Evolutionary conservation across 495 filamentous ascomycete species (phyloP).

Genomic region (Lepidopterella palustris): DNA sequence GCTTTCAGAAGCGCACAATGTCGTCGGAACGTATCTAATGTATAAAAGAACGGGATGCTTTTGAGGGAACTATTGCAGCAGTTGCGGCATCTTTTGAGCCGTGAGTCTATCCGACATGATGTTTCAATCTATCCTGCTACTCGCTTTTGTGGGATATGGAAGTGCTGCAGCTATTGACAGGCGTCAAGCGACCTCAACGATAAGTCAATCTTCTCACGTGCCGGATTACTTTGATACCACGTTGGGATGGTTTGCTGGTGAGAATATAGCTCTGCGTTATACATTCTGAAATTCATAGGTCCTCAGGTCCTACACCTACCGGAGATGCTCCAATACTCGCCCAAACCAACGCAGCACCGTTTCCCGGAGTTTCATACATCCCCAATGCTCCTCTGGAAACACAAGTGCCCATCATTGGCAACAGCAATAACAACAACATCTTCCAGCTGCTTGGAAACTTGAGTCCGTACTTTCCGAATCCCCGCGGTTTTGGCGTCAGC

Average conservation of each 20-base stretch:
- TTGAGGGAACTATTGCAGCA: background rate
- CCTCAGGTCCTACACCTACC: constrained; percentile 51
- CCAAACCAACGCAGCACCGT: constrained; percentile 48
- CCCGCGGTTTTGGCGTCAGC: constrained; percentile 41
- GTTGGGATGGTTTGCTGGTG: constrained; percentile 36
- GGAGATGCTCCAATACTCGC: constrained; percentile 51
- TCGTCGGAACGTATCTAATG: background rate
- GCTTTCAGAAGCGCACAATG: background rate
- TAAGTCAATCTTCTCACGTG: constrained; percentile 19
- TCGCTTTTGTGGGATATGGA: background rate
- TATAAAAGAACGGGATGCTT: background rate
- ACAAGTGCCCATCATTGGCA: constrained; percentile 47
- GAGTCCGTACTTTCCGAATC: constrained; percentile 39
- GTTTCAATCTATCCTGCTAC: background rate
- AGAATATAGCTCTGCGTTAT: background rate
- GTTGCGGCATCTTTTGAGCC: background rate
- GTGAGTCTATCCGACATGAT: background rate
- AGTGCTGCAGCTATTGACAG: background rate
- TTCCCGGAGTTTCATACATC: constrained; percentile 44
- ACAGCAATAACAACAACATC: constrained; percentile 44
- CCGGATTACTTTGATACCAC: constrained; percentile 54
- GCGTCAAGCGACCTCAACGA: constrained; percentile 6
- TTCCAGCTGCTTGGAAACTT: constrained; percentile 51
- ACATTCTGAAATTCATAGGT: constrained; percentile 16
- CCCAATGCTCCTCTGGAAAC: constrained; percentile 55